Evolutionary conservation across 2,329 filamentous ascomycete species (phyloP).

Genomic region (Colletotrichum echinochloae): DNA sequence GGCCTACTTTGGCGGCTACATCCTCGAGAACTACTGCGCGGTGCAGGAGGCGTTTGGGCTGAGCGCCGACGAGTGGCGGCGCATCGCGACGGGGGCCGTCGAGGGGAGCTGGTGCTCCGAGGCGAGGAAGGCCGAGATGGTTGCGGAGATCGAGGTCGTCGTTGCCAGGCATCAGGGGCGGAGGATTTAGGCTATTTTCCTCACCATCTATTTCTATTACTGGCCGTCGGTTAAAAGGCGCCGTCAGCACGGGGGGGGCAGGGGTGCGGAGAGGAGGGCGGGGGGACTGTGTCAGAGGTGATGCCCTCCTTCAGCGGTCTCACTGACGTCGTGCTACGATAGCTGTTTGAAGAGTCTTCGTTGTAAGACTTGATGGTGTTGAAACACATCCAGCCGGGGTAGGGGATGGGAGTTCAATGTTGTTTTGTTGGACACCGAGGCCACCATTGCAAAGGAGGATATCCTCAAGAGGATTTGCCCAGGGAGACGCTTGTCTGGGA

Average conservation of each 20-base stretch:
- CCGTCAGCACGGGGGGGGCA: neutral
- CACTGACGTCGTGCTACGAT: neutral
- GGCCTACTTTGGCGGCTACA: conserved; percentile 81
- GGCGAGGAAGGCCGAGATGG: conserved; percentile 70
- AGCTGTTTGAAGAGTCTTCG: neutral
- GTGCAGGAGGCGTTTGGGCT: conserved; percentile 79
- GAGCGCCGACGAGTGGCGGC: conserved; percentile 73
- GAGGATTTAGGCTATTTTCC: neutral
- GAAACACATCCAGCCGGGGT: neutral
- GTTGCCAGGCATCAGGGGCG: conserved; percentile 16
- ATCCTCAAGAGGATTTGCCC: neutral
- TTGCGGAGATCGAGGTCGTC: conserved; percentile 57
- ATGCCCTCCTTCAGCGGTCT: neutral
- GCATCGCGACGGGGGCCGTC: conserved; percentile 71
- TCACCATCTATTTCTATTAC: too few relatives aligned
- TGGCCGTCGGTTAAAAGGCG: neutral
- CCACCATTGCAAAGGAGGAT: neutral
- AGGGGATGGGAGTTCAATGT: neutral
- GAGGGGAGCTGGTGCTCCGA: conserved; percentile 73
- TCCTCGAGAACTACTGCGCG: conserved; percentile 80
- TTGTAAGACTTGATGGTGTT: neutral
- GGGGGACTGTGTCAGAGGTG: neutral
- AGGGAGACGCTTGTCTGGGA: neutral
- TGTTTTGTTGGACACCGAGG: neutral
- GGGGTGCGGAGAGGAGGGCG: too few relatives aligned